Conservation (phyloP, 768 basidiomycete species). For the Psilocybe azurescens region DNA sequence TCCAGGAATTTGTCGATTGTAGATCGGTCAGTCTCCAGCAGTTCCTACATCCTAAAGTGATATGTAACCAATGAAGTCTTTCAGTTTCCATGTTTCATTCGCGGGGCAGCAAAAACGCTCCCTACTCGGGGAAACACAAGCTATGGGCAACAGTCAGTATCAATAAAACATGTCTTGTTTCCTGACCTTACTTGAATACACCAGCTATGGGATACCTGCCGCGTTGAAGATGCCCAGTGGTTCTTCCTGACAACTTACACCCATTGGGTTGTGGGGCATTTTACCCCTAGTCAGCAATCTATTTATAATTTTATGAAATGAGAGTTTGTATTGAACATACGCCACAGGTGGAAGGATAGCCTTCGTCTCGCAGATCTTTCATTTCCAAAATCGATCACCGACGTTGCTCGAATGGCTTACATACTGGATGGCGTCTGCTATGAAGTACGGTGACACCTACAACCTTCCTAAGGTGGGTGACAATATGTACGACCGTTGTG, state of each 20-base stretch:
- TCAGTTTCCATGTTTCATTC: constrained; percentile 46
- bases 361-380: constrained; percentile 53
- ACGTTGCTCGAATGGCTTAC: constrained; percentile 55
- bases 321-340: not conserved
- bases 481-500: too few relatives aligned
- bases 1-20: constrained; percentile 56
- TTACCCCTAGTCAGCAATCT: constrained; percentile 51
- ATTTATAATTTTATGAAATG: not conserved
- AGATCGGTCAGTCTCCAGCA: constrained; percentile 36
- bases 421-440: constrained; percentile 63
- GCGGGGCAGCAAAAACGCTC: constrained; percentile 16
- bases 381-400: constrained; percentile 44
- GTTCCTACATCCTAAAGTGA: constrained; percentile 3
- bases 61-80: constrained; percentile 14
- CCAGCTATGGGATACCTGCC: constrained; percentile 65
- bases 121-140: constrained; percentile 50
- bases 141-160: constrained; percentile 62
- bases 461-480: constrained; percentile 45
- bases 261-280: constrained; percentile 66
- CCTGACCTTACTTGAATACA: not conserved
- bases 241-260: constrained; percentile 66
- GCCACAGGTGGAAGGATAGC: constrained; percentile 56
- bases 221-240: constrained; percentile 50
- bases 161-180: not conserved
- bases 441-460: constrained; percentile 41